phyloP scores from a whole-genome alignment of 2,329 filamentous ascomycete species.

The Phoma sp. region DNA sequence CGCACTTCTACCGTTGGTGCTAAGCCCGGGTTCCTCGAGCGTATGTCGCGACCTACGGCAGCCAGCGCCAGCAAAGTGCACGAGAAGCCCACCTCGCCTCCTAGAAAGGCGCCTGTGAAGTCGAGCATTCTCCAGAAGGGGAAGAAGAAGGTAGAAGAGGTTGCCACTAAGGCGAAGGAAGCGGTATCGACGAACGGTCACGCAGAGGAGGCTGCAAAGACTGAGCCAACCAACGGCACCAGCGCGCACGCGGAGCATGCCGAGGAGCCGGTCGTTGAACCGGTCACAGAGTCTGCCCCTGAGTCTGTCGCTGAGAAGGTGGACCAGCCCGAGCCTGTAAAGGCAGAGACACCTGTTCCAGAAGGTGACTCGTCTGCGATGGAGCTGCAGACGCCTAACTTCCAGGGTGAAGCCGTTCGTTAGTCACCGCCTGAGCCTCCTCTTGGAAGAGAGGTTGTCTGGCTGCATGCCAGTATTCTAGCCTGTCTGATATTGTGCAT shows the following conservation, averaged over 20 bases:
- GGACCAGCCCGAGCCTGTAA: conserved; percentile 13
- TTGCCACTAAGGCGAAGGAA: conserved; percentile 45
- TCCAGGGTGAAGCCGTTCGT: conserved; percentile 32
- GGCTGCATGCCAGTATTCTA: not conserved
- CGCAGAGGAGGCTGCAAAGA: conserved; percentile 21
- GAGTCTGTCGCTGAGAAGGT: conserved; percentile 5
- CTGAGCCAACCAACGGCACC: conserved; percentile 5
- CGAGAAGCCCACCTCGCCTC: conserved; percentile 63
- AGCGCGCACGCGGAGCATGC: conserved; percentile 3
- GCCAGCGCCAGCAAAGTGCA: conserved; percentile 71
- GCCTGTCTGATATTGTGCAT: not conserved
- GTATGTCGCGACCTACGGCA: conserved; percentile 81
- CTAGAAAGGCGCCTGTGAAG: conserved; percentile 36
- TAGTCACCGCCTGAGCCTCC: conserved; percentile 18
- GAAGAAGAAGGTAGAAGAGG: conserved; percentile 49
- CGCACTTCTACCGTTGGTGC: conserved; percentile 60
- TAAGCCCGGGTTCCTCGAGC: conserved; percentile 75
- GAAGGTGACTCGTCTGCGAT: conserved; percentile 31
- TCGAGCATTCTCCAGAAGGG: conserved; percentile 39
- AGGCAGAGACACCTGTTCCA: conserved; percentile 25
- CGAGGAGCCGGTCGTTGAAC: conserved; percentile 1
- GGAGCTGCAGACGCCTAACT: conserved; percentile 35
- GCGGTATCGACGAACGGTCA: conserved; percentile 40
- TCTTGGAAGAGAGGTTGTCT: not conserved
- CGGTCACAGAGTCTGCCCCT: conserved; percentile 1